Evolutionary conservation across 2,329 filamentous ascomycete species (phyloP), one percentile per base, ranked within the genome.

Genomic region (Fusarium nanum): DNA sequence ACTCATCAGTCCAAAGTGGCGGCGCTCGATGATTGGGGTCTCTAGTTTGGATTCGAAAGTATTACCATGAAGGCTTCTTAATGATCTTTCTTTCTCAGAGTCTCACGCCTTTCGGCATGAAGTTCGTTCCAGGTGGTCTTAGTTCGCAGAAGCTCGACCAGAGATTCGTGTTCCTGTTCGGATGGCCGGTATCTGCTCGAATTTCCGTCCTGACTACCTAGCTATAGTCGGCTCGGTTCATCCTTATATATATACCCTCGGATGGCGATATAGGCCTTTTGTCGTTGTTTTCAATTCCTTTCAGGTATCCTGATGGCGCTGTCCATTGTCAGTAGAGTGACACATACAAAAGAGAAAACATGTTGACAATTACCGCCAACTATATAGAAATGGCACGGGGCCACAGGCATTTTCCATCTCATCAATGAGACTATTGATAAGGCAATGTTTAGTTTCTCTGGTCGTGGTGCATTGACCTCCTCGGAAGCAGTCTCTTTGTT

Each of bases 1-100:
- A 3, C 34, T 37, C 9, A n/a, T n/a, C 18, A 1, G 18, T 37
- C 5, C 18, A n/a, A n/a, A 1, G 1, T 3, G 9, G 9, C 34
- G 1, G 34, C 16, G 18, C 34, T 11, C 5, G 34, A 37, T 0
- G 10, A 37, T 7, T 1, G 5, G 18, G 0, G 18, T 18, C 18
- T 37, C 34, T 37, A 6, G 18, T 37, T n/a, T n/a, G 18, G 2
- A 0, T 6, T 11, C 2, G 10, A 37, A 37, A 37, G 34, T 0
- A 12, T n/a, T 7, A 12, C 2, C 18, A 4, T 12, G 16, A 12
- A n/a, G 34, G 10, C 0, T 18, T 1, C 32, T 11, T 3, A 12
- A 37, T 12, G 34, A 37, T 37, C 16, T n/a, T 37, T n/a, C 18
- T 12, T 37, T 37, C 18, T 37, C 34, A 6, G 4, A 37, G 34